Conservation (phyloP, 2,329 filamentous ascomycete genomes). For the Alternaria conjuncta region DNA sequence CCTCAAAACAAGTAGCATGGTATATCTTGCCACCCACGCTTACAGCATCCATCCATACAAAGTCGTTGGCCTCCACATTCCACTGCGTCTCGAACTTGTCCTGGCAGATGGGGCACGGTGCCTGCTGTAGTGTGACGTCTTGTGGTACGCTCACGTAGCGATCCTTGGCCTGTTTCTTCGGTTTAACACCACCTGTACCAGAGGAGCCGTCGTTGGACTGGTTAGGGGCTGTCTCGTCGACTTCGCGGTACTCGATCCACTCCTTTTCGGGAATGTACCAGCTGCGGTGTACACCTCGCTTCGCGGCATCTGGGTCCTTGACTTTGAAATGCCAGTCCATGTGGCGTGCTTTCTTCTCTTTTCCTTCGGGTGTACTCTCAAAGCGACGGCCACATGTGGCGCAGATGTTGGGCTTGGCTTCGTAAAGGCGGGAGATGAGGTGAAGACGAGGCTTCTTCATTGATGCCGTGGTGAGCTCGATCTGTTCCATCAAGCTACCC, state of each 20-base stretch:
- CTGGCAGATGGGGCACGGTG: constrained; percentile 90
- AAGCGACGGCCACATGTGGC: constrained; percentile 92
- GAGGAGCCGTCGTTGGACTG: constrained; percentile 31
- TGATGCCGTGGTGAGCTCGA: constrained; percentile 69
- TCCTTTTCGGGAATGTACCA: constrained; percentile 97
- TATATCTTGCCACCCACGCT: constrained; percentile 80
- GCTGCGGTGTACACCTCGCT: constrained; percentile 85
- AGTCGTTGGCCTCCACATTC: constrained; percentile 92
- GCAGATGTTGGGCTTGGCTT: constrained; percentile 83
- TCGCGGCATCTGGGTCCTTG: constrained; percentile 85
- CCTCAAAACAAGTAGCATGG: constrained; percentile 87
- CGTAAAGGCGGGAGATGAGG: constrained; percentile 76
- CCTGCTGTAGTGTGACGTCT: constrained; percentile 74
- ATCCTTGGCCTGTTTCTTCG: constrained; percentile 63
- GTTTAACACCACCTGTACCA: constrained; percentile 48
- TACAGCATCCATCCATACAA: constrained; percentile 92
- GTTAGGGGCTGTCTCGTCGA: constrained; percentile 65
- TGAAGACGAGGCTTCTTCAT: constrained; percentile 79
- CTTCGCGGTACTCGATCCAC: constrained; percentile 87
- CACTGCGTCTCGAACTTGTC: constrained; percentile 93
- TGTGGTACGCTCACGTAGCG: constrained; percentile 86
- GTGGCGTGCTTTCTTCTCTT: constrained; percentile 85
- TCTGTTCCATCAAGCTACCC: constrained; percentile 54
- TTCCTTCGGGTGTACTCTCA: constrained; percentile 75
- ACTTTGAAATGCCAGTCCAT: constrained; percentile 99